Base-by-base conservation (phyloP, 2,329 filamentous ascomycete genomes). In the Cordyceps militaris region DNA sequence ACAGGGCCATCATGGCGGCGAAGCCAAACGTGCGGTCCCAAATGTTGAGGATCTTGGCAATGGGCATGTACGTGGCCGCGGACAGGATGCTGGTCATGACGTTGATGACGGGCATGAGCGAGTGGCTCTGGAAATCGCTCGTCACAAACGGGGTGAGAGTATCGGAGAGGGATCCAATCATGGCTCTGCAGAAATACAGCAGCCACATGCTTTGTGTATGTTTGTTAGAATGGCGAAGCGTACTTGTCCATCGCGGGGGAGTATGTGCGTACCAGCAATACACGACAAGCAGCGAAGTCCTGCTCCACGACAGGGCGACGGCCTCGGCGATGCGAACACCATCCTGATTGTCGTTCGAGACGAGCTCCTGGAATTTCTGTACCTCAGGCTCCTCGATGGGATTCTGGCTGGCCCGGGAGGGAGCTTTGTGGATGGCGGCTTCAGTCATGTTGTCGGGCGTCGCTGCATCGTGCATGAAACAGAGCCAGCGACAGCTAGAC, bases 51-150 rank as follows among this genome's bases (percentile, higher is more conserved):
- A 74, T 64, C 57, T 74, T 74, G 21, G 73, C 73, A 60, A 73
- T 68, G 9, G 66, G 63, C 21, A 69, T 63, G 57, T 68, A 66
- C 43, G 47, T 63, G 63, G 52, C 60, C 59, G 50, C 55, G 2
- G 55, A 43, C 46, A 70, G 63, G 57, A 68, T 70, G 61, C 66
- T 73, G 28, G 73, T 68, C 7, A 81, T 70, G 49, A 80, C 76
- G 38, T 71, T 70, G 48, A 57, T 50, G 34, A 57, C 55, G 38
- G 55, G 55, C 55, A 57, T 57, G n/a, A 58, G 47, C 21, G 56
- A 52, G 30, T 58, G 50, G n/a, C 48, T 52, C 24, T 52, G 43
- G 23, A 58, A 54, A 10, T 40, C 52, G 40, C 56, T 52, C 13
- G 55, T 40, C 3, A 57, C 46, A 43, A 42, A 57, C 21, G 55